A percentile compares a stretch with the other conserved stretches of the same genome.
Conservation (phyloP, 345 rosid genomes). For the Citrus inodora region DNA sequence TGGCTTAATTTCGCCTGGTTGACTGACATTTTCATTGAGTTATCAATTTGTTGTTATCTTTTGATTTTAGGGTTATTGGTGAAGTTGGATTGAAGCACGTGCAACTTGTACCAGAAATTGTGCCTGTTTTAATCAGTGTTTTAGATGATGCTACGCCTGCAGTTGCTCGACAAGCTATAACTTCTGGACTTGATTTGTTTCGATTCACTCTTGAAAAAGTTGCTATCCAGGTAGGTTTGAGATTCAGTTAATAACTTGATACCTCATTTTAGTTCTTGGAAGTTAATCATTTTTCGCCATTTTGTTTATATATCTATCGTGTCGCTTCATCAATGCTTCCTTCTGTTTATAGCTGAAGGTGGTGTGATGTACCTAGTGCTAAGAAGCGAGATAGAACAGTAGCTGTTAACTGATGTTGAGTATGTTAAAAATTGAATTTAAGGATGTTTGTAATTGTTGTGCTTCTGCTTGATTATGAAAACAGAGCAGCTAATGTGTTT, state of each 20-base stretch:
- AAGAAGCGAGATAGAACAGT: neutral
- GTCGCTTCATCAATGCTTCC: neutral
- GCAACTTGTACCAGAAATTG: conserved; percentile 72
- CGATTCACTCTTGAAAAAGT: conserved; percentile 54
- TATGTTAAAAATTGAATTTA: neutral
- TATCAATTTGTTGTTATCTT: neutral
- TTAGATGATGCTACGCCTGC: conserved; percentile 79
- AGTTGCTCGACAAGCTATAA: conserved; percentile 79
- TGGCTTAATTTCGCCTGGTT: neutral
- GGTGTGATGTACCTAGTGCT: neutral
- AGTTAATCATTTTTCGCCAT: neutral
- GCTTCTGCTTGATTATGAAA: neutral
- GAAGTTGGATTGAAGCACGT: conserved; percentile 70
- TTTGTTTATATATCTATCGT: neutral
- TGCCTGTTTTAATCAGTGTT: conserved; percentile 63
- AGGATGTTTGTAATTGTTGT: neutral
- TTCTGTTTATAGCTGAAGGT: neutral
- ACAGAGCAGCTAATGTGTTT: neutral
- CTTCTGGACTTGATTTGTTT: conserved; percentile 64
- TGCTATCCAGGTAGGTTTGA: conserved; percentile 59
- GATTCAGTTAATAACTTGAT: neutral
- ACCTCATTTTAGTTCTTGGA: neutral
- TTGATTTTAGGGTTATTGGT: conserved; percentile 64
- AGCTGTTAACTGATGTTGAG: neutral
- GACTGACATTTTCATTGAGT: neutral